Evolutionary conservation across 345 rosid genomes (phyloP).

Genomic region (Dipteronia dyeriana): DNA sequence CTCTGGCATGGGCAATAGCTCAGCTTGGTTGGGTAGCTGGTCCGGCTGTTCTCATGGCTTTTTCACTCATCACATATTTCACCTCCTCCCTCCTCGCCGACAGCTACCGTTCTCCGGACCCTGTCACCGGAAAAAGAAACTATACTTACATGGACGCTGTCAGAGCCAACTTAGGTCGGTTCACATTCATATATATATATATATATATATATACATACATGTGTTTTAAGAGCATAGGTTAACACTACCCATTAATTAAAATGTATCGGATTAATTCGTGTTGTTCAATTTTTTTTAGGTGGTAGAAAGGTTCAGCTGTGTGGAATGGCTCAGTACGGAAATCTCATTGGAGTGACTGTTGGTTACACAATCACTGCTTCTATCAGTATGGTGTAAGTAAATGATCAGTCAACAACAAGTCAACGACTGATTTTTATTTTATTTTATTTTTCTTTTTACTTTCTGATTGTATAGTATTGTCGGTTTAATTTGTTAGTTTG

Average conservation of each 20-base stretch:
- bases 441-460: no score
- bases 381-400: slow-evolving; percentile 88
- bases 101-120: slow-evolving; percentile 71
- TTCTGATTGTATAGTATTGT: not conserved
- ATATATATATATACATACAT: no score
- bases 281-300: slow-evolving; percentile 30
- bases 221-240: no score
- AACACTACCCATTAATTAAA: no score
- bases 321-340: slow-evolving; percentile 77
- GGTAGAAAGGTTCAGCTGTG: slow-evolving; percentile 61
- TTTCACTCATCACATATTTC: slow-evolving; percentile 75
- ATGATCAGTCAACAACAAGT: not conserved
- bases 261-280: no score
- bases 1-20: slow-evolving; percentile 85
- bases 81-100: slow-evolving; percentile 83
- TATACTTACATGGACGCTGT: slow-evolving; percentile 92
- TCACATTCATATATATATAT: no score
- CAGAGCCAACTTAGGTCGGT: slow-evolving; percentile 61
- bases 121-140: slow-evolving; percentile 70
- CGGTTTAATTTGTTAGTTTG: not conserved
- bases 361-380: slow-evolving; percentile 96
- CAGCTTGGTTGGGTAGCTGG: slow-evolving; percentile 93
- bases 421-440: no score
- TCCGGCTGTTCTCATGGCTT: slow-evolving; percentile 60
- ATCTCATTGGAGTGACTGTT: slow-evolving; percentile 63